Percentiles rank a stretch among this genome's conserved stretches.
Conservation (phyloP, 306 rosid genomes). For the Casuarina cunninghamiana region DNA sequence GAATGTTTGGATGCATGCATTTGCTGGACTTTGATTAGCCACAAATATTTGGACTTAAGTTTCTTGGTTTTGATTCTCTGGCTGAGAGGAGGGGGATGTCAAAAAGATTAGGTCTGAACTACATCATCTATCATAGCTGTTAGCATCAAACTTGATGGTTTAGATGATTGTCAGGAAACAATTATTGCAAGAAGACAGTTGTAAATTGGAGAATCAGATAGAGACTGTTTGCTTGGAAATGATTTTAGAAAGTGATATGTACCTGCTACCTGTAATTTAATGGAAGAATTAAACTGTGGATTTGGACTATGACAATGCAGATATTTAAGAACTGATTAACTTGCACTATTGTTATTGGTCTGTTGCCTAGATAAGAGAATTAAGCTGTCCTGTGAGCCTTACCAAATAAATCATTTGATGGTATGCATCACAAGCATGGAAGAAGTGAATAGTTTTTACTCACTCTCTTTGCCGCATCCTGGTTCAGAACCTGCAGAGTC, state of each 20-base stretch:
- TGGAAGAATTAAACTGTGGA: neutral
- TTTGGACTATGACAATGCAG: too few species aligned
- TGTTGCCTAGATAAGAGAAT: neutral
- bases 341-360: neutral
- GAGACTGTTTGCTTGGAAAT: neutral
- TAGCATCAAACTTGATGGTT: too few species aligned
- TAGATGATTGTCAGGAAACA: too few species aligned
- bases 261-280: neutral
- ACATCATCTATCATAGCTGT: too few species aligned
- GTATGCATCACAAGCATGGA: neutral
- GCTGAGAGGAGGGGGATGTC: too few species aligned
- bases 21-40: too few species aligned
- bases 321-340: neutral
- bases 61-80: too few species aligned
- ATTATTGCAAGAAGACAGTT: neutral
- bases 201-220: neutral
- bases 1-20: neutral
- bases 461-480: neutral
- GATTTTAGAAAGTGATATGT: neutral
- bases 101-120: too few species aligned
- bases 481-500: too few species aligned
- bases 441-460: neutral
- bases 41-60: too few species aligned
- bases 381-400: neutral
- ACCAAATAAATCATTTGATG: neutral